Evolutionary conservation across 306 rosid species (phyloP).

Genomic region (Mimosa pudica): DNA sequence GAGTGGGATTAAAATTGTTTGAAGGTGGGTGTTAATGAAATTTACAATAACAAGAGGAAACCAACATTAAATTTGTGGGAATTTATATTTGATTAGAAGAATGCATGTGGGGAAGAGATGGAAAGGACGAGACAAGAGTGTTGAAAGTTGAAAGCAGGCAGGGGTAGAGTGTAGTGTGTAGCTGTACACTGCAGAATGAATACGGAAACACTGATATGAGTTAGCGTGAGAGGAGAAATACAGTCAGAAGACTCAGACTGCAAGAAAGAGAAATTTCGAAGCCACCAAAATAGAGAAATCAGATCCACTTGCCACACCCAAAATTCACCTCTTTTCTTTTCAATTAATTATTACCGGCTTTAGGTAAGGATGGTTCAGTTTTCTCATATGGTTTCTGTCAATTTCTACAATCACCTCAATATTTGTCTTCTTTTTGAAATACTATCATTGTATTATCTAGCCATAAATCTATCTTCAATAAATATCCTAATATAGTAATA

Average conservation of each 20-base stretch:
- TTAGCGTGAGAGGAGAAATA: conserved; percentile 16
- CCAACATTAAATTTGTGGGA: not conserved
- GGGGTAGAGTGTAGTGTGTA: not conserved
- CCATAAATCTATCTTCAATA: no score
- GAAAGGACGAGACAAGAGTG: conserved; percentile 61
- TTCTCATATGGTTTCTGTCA: no score
- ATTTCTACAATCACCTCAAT: no score
- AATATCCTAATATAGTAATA: no score
- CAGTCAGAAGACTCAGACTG: conserved; percentile 14
- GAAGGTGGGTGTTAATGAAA: not conserved
- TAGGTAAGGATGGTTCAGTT: no score
- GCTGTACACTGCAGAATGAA: conserved; percentile 49
- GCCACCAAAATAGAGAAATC: not conserved
- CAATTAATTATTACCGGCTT: not conserved
- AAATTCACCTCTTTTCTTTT: not conserved
- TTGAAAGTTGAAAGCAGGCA: conserved; percentile 32
- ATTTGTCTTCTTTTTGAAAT: no score
- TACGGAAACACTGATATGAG: conserved; percentile 40
- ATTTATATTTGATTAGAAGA: not conserved
- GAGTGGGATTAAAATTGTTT: not conserved
- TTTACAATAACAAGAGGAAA: not conserved
- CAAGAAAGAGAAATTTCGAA: not conserved
- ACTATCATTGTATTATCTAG: no score
- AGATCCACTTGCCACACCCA: not conserved
- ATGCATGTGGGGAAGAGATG: conserved; percentile 39